Evolutionary conservation across 2,329 filamentous ascomycete genomes (phyloP), one percentile per base, ranked within the genome.

Genomic region (Aspergillus japonicus): DNA sequence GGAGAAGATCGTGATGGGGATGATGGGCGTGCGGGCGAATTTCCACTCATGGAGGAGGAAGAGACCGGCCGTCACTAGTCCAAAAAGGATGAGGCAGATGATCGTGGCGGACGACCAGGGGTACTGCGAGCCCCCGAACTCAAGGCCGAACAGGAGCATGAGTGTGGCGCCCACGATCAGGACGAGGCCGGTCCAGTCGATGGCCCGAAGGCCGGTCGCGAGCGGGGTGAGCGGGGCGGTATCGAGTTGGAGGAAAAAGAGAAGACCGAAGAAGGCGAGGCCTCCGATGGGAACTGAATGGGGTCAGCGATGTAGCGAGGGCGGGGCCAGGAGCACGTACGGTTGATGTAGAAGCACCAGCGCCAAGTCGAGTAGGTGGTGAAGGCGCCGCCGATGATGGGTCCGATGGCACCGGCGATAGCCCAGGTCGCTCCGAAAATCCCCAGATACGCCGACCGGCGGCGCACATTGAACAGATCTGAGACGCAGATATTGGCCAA

Each of bases 91-190:
- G 31, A 95, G 81, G 68, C 89, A 92, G 66, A 95, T 81, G 29
- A 92, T 88, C 1, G 84, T 87, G 1, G 89, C 81, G 0, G 89
- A 92, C 53, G 78, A 75, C 91, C 91, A 96, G 1, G 92, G 87
- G 64, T 84, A 85, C 10, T 81, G 80, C 42, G 91, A 84, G 53
- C 89, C 89, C 12, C 89, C 89, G 55, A 88, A 86, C 64, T 90
- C 85, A 23, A 92, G 81, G 2, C 87, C 86, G 4, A 65, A 47
- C 12, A 64, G 54, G 12, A 63, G 50, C 58, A 91, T 90, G 50
- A 91, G 73, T 0, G 85, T 87, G 4, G 83, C 85, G 26, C 85
- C 85, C 6, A 90, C 80, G 62, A 92, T 83, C 2, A 83, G 78
- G 11, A 89, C 56, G 1, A 83, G 86, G 1, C 89, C 90, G 5